phyloP scores from a whole-genome alignment of 169 alveolate genomes.

The Fabrea salina region DNA sequence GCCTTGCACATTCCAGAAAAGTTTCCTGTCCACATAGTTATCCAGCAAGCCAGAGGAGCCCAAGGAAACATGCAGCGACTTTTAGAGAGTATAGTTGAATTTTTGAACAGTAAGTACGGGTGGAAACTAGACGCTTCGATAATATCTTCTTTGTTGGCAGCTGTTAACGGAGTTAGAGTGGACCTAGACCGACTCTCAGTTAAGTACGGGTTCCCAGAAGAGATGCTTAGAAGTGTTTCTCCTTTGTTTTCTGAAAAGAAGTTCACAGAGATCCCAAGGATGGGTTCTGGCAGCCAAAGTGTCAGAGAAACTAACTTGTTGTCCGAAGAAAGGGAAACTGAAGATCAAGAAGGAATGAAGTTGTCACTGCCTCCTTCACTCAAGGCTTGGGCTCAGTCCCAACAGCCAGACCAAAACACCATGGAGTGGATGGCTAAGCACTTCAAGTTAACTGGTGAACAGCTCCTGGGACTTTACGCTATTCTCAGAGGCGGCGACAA shows the following conservation, averaged over 20 bases:
- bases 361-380: background rate
- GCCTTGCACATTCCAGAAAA: background rate
- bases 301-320: background rate
- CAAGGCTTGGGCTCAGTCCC: background rate
- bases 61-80: background rate
- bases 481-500: background rate
- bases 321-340: background rate
- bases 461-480: background rate
- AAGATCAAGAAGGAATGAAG: background rate
- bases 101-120: background rate
- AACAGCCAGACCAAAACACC: background rate
- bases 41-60: background rate
- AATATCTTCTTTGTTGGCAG: background rate
- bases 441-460: constrained; percentile 2
- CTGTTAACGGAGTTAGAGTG: background rate
- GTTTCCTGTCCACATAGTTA: background rate
- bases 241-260: background rate
- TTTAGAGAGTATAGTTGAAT: background rate
- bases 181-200: background rate
- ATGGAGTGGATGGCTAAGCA: constrained; percentile 18
- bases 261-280: background rate
- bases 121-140: background rate
- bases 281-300: no score
- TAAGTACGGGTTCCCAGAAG: background rate
- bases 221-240: background rate